These are phyloP conservation scores for Termitomyces sp. DNA, from an alignment of 768 basidiomycete genomes.

Conservation along the genomic window DNA sequence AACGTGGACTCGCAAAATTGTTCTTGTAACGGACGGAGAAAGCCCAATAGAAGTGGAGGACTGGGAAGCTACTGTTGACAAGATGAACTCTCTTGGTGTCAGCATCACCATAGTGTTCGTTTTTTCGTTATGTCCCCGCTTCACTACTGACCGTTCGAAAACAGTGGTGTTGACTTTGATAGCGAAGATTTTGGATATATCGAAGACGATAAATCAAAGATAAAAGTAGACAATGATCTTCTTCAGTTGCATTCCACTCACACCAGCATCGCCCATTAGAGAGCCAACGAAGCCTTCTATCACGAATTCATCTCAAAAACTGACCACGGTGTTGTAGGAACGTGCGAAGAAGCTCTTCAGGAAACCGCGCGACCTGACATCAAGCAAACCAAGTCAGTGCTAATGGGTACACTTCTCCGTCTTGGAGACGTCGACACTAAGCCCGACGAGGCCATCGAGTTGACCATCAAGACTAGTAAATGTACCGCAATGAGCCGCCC, in stretches of 20 bases:
- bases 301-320: slow-evolving; percentile 36
- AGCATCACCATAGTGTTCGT: slow-evolving; percentile 67
- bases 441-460: slow-evolving; percentile 67
- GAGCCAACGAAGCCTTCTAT: slow-evolving; percentile 74
- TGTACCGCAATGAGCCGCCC: slow-evolving; percentile 68
- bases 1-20: slow-evolving; percentile 81
- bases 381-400: slow-evolving; percentile 61
- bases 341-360: slow-evolving; percentile 58
- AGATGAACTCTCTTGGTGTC: slow-evolving; percentile 58
- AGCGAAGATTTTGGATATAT: slow-evolving; percentile 60
- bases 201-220: slow-evolving; percentile 63
- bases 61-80: slow-evolving; percentile 64
- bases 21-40: slow-evolving; percentile 84
- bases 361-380: slow-evolving; percentile 60
- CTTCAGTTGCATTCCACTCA: not conserved
- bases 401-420: slow-evolving; percentile 60
- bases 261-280: slow-evolving; percentile 31
- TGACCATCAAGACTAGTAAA: slow-evolving; percentile 74
- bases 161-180: slow-evolving; percentile 86
- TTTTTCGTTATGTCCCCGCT: not conserved
- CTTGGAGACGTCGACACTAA: slow-evolving; percentile 71
- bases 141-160: slow-evolving; percentile 5
- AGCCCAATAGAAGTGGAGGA: slow-evolving; percentile 67
- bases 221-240: slow-evolving; percentile 53
- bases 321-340: slow-evolving; percentile 52